Percentiles rank a stretch among this genome's conserved stretches.
These are phyloP conservation scores for Spirogloea muscicola DNA, from an alignment of 139 green algal species.

Conservation along the genomic window DNA sequence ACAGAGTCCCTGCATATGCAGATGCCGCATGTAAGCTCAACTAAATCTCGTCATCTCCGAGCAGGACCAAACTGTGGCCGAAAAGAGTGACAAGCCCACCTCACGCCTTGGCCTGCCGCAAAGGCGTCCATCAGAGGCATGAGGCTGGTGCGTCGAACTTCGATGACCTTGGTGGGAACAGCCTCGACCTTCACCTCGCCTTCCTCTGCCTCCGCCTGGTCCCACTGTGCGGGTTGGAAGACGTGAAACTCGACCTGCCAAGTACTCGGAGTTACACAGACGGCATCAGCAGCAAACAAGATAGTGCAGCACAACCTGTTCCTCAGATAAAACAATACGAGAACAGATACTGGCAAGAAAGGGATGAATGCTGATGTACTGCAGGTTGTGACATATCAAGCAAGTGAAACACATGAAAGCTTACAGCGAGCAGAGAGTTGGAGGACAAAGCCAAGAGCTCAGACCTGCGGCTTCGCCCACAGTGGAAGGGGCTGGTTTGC, in stretches of 20 bases:
- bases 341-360: background rate
- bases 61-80: too few species aligned
- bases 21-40: too few species aligned
- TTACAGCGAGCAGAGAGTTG: background rate
- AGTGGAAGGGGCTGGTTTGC: conserved; percentile 3
- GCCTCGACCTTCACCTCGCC: conserved; percentile 13
- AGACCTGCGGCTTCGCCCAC: conserved; percentile 33
- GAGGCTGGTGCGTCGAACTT: conserved; percentile 15
- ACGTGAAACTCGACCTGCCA: conserved; percentile 16
- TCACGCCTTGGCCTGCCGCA: too few species aligned
- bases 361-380: background rate
- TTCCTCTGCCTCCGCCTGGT: background rate
- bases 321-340: background rate
- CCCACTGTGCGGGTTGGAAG: background rate
- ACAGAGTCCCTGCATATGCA: too few species aligned
- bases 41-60: too few species aligned
- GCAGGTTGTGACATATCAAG: background rate
- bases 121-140: too few species aligned
- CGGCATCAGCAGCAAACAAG: background rate
- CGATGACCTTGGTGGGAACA: conserved; percentile 11
- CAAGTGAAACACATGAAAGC: background rate
- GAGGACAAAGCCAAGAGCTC: background rate
- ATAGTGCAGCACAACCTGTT: background rate
- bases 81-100: too few species aligned
- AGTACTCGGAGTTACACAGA: background rate